Base-by-base conservation (phyloP, 495 filamentous ascomycete genomes). In the Penicillium salamii region DNA sequence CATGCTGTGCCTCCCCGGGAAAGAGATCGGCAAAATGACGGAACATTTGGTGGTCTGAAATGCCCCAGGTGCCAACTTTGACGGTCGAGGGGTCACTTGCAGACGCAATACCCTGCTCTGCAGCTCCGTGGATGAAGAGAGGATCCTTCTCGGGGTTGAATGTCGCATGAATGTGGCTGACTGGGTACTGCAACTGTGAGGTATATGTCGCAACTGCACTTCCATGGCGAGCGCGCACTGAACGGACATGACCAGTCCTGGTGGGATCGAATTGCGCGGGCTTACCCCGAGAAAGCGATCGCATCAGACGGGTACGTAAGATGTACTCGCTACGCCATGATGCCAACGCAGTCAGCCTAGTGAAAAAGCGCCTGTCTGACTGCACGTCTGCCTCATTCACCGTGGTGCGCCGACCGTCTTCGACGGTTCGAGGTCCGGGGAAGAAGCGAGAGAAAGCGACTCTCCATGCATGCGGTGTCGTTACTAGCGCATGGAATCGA, bases 251-350 rank as follows among this genome's bases (percentile, higher is more conserved):
- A 38, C 68, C 71, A 55, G 61, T 80, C 62, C 70, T 74, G 53
- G 59, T 69, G 43, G 72, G 78, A 57, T 75, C 78, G 64, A 68
- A 78, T 58, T 76, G 78, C 50, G 75, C 77, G 46, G 82, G 84
- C 67, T 86, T 95, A 69, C 90, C 91, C 43, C 89, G 80, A 26
- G 74, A 77, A 44, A 97, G 72, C 40, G 88, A 91, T 32, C 89
- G 80, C 33, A 97, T 74, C 49, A 96, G 75, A 36, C 86, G 81
- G n/a, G 90, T 97, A 19, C 91, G 78, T 23, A 93, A 65, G 33
- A 96, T 86, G 61, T 96, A 97, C 62, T 97, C 91, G 63, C 88
- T 95, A 24, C 90, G 81, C 91, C 91, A 97, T 1, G 91, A 91
- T 15, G 88, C 85, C 35, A 88, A 71, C 11, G 83, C 77, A 23